Base-by-base conservation (phyloP, 1,139 yeast species). In the Arxiozyma heterogenica region DNA sequence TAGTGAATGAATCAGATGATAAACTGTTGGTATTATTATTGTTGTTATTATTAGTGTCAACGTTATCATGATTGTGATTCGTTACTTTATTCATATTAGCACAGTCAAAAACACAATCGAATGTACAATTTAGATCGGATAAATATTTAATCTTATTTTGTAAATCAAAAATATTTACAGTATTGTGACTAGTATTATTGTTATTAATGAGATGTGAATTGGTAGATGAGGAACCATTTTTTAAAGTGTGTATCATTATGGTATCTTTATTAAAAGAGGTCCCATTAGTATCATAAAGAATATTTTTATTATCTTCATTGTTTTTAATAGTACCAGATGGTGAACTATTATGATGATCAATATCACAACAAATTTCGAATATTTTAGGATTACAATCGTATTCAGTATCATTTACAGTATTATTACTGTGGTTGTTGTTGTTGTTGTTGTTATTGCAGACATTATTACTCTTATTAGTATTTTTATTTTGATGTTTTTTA, bases 341-440 rank as follows among this genome's bases (percentile, higher is more conserved):
- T 34, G 15, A 11, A 15, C n/a, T 9, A 34, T 23, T 22, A 12
- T 45, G 30, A 56, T 71, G 73, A 12, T 64, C 60, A 41, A 63
- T 61, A 41, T 71, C 74, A 61, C 75, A 73, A 53, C 75, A 72
- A 1, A 72, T 64, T 57, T 72, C 75, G 47, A 73, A 60, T 22
- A 71, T 60, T 56, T 68, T 69, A 0, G 75, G 75, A 50, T 63
- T 64, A 55, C 75, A 71, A 44, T 62, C 58, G 18, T 57, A 54
- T 21, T 55, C 57, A n/a, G 27, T 42, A 42, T n/a, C 23, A n/a
- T 8, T 43, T 17, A 30, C 21, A 38, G 30, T 22, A n/a, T 23
- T 11, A 9, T 5, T 17, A 12, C 27, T 34, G 4, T 34, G n/a
- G n/a, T n/a, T n/a, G n/a, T n/a, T n/a, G n/a, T n/a, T n/a, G n/a